A percentile compares a stretch with the other conserved stretches of the same genome.
Conservation (phyloP, 768 basidiomycete genomes). For the Mycena vitilis region DNA sequence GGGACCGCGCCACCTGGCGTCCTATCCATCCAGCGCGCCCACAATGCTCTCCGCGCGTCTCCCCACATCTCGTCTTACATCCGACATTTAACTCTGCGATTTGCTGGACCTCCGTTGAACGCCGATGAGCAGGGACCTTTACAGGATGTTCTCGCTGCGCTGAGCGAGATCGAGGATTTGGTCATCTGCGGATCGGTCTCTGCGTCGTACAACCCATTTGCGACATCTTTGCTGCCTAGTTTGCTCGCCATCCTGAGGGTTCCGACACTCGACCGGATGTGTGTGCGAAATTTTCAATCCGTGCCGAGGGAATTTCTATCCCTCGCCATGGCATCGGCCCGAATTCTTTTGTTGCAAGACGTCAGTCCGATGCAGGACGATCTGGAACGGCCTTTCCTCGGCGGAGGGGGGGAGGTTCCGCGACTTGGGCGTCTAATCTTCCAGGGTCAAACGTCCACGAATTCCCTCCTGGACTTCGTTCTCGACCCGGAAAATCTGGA, state of each 20-base stretch:
- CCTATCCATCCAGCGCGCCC: neutral
- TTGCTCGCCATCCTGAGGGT: constrained; percentile 1
- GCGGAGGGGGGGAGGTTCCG: neutral
- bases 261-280: neutral
- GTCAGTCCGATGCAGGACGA: neutral
- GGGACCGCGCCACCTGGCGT: neutral
- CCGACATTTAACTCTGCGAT: neutral
- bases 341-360: neutral
- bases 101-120: neutral
- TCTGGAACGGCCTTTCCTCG: too few relatives aligned
- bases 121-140: neutral
- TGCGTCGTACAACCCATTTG: neutral
- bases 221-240: neutral
- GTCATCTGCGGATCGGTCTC: neutral
- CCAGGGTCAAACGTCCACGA: neutral
- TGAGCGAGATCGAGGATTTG: neutral
- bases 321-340: neutral
- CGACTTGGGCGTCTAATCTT: neutral
- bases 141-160: neutral
- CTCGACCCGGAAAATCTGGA: neutral
- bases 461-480: neutral
- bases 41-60: neutral
- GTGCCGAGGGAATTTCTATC: neutral
- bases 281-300: neutral
- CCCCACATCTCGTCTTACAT: neutral